These are phyloP conservation scores for Blumeria hordei DNA, from an alignment of 2,329 filamentous ascomycete genomes.

Conservation along the genomic window DNA sequence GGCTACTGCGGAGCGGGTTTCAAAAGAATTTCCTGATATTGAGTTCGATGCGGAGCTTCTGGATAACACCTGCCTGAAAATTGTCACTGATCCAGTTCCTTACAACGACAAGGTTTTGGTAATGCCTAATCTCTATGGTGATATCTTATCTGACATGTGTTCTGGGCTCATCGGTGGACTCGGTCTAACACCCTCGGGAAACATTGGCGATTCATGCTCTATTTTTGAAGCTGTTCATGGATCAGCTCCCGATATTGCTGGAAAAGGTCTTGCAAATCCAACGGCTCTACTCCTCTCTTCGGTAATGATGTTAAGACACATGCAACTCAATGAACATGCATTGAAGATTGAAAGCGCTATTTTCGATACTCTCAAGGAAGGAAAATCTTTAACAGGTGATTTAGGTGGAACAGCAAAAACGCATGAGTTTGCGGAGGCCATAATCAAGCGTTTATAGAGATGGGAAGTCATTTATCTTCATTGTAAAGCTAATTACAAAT, in stretches of 20 bases:
- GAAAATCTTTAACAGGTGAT: conserved; percentile 89
- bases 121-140: conserved; percentile 95
- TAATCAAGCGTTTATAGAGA: conserved; percentile 33
- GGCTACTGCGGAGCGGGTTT: conserved; percentile 57
- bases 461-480: too few relatives aligned
- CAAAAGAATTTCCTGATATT: conserved; percentile 87
- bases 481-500: too few relatives aligned
- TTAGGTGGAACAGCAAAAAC: conserved; percentile 93
- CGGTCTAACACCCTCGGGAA: conserved; percentile 87
- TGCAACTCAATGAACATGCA: conserved; percentile 72
- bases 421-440: conserved; percentile 74
- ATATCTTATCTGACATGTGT: conserved; percentile 99
- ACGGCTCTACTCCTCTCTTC: conserved; percentile 84
- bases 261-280: conserved; percentile 89
- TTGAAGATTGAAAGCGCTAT: conserved; percentile 78
- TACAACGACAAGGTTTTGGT: conserved; percentile 99
- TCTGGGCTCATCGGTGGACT: conserved; percentile 95
- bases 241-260: conserved; percentile 86
- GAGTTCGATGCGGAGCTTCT: conserved; percentile 96
- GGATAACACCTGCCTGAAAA: conserved; percentile 98
- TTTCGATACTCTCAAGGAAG: conserved; percentile 85
- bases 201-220: conserved; percentile 97
- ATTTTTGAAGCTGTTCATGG: conserved; percentile 99
- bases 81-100: conserved; percentile 82
- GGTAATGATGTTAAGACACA: conserved; percentile 99